Evolutionary conservation across 805 yeast species (phyloP), one percentile per base, ranked within the genome.

Genomic region (Isabelozyma gotoi): DNA sequence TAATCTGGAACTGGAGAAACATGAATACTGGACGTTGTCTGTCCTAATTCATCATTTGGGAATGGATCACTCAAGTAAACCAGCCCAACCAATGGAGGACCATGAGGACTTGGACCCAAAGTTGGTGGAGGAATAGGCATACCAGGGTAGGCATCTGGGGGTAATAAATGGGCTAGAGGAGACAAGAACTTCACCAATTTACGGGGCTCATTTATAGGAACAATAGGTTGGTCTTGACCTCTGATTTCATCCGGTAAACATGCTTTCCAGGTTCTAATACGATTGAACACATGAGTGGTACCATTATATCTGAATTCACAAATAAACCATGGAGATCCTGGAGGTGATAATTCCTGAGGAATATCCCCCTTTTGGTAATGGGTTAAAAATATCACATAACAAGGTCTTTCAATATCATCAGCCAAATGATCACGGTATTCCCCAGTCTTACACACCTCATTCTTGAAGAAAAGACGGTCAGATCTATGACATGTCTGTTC

Each of bases 221-320:
- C 80, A 17, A 86, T 81, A 27, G 87, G 85, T 44, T 69, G 73
- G 57, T 91, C 97, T 43, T 74, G 72, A 50, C 86, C 90, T 56
- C 98, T 81, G 38, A 92, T 86, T 64, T 92, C 98, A 65, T 94
- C 98, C 0, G 99, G 99, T 52, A 94, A 76, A 72, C 98, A 94
- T 5, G 97, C 97, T 65, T 89, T 92, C 99, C 99, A 94, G 2
- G 99, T 92, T 59, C 98, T 80, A 56, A 94, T 94, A 60, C 92
- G 86, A 67, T 92, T 94, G 74, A 94, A 94, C 20, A 84, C 84
- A 63, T 88, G 88, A 56, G 88, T 96, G 43, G 80, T 76, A 61
- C 92, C 97, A 60, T 92, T 92, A 67, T 91, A 94, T 57, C 99
- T 82, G 63, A 81, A 88, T 65, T 94, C 99, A 70, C 98, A 94